Conservation (phyloP, 2,329 filamentous ascomycete species). For the Graphilbum ipis-grandicollis region DNA sequence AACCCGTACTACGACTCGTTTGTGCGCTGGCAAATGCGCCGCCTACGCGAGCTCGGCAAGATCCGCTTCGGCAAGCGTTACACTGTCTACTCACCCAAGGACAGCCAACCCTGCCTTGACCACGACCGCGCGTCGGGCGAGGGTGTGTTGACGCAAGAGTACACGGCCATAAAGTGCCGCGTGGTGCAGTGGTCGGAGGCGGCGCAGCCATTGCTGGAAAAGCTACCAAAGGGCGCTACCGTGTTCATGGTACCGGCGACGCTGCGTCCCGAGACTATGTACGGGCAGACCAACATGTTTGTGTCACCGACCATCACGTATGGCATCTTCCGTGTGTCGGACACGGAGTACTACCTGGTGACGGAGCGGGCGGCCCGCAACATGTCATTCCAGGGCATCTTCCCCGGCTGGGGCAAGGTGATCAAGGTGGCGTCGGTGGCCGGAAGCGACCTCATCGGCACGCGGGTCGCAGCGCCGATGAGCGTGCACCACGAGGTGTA, state of each 20-base stretch:
- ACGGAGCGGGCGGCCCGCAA: slow-evolving; percentile 53
- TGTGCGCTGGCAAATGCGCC: slow-evolving; percentile 93
- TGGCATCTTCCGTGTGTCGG: slow-evolving; percentile 49
- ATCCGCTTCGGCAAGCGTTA: slow-evolving; percentile 65
- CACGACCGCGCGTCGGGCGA: slow-evolving; percentile 71
- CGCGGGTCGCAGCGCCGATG: slow-evolving; percentile 76
- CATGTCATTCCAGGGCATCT: slow-evolving; percentile 87
- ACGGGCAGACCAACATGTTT: slow-evolving; percentile 92
- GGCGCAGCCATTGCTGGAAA: slow-evolving; percentile 32
- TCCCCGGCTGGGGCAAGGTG: slow-evolving; percentile 38
- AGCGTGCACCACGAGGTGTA: slow-evolving; percentile 71
- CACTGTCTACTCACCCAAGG: slow-evolving; percentile 41
- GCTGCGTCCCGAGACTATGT: slow-evolving; percentile 92
- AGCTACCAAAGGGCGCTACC: slow-evolving; percentile 55
- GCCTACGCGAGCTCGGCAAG: slow-evolving; percentile 74
- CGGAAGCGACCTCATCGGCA: slow-evolving; percentile 71
- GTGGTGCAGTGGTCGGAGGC: slow-evolving; percentile 75
- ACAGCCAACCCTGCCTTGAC: slow-evolving; percentile 75
- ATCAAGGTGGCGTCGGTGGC: slow-evolving; percentile 56
- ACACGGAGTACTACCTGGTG: slow-evolving; percentile 55
- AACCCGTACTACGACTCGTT: slow-evolving; percentile 97
- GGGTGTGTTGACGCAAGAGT: slow-evolving; percentile 74
- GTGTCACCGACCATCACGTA: slow-evolving; percentile 82
- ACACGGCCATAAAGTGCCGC: slow-evolving; percentile 80
- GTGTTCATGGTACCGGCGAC: slow-evolving; percentile 88